Evolutionary conservation across 78 protist genomes (phyloP).

Genomic region (Chrysochromulina tobinii): DNA sequence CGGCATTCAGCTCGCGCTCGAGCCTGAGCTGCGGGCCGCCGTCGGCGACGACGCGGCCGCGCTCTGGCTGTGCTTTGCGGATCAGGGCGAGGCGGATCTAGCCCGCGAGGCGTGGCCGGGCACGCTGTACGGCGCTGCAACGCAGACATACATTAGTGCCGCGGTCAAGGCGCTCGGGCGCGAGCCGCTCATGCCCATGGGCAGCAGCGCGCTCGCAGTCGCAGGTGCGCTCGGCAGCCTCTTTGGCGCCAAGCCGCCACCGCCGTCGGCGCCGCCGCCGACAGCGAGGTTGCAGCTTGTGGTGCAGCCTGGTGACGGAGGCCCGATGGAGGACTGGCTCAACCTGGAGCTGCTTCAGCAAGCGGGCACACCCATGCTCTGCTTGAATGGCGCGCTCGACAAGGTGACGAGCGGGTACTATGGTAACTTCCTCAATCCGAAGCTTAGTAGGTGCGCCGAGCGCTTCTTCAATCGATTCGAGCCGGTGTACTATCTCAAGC

Average conservation of each 20-base stretch:
- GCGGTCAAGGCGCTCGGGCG: neutral
- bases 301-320: conserved; percentile 6
- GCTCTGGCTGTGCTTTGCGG: neutral
- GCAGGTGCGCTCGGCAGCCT: neutral
- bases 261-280: neutral
- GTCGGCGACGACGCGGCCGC: neutral
- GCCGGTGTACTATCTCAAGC: neutral
- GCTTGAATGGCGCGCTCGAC: conserved; percentile 12
- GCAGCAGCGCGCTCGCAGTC: neutral
- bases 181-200: neutral
- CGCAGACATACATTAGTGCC: neutral
- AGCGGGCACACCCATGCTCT: neutral
- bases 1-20: neutral
- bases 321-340: conserved; percentile 21
- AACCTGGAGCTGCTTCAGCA: neutral
- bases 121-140: neutral
- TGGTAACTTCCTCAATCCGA: neutral
- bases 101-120: conserved; percentile 16
- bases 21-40: neutral
- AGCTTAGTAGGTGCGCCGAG: neutral
- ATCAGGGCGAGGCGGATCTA: neutral
- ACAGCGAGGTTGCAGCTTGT: neutral
- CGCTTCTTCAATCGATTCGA: neutral
- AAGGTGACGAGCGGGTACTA: neutral
- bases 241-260: neutral